Percentiles rank a stretch among this genome's conserved stretches.
These are phyloP conservation scores for Perkinsus marinus DNA, from an alignment of 169 alveolate species.

Conservation along the genomic window DNA sequence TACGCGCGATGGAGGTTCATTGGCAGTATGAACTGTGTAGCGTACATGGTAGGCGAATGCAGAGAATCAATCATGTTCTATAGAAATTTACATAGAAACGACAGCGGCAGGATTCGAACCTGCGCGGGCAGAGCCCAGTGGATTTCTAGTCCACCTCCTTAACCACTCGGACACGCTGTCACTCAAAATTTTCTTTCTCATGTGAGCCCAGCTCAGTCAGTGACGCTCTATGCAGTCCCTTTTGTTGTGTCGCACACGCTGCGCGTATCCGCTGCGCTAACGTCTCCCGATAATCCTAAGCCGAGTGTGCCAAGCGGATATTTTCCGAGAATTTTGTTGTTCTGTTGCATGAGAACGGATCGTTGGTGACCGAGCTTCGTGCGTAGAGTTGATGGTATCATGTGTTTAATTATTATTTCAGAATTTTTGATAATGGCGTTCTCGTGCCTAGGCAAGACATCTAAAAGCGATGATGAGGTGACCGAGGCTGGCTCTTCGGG, in stretches of 20 bases:
- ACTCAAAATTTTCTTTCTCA: neutral
- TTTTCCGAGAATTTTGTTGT: too few species aligned
- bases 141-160: conserved; percentile 71
- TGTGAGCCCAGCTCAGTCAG: neutral
- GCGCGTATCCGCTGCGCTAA: neutral
- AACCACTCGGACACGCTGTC: conserved; percentile 73
- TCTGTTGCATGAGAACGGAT: too few species aligned
- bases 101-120: conserved; percentile 89
- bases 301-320: neutral
- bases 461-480: neutral
- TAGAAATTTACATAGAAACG: too few species aligned
- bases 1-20: too few species aligned
- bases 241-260: neutral
- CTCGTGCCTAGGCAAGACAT: neutral
- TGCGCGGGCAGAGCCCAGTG: conserved; percentile 87
- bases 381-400: neutral
- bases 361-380: too few species aligned
- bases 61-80: too few species aligned
- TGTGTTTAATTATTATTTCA: neutral
- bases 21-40: too few species aligned
- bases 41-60: too few species aligned
- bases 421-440: neutral
- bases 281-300: neutral
- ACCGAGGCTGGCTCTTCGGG: neutral
- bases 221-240: neutral